These are phyloP conservation scores for Macadamia tetraphylla DNA, from an alignment of 164 flowering plant species.

Conservation along the genomic window DNA sequence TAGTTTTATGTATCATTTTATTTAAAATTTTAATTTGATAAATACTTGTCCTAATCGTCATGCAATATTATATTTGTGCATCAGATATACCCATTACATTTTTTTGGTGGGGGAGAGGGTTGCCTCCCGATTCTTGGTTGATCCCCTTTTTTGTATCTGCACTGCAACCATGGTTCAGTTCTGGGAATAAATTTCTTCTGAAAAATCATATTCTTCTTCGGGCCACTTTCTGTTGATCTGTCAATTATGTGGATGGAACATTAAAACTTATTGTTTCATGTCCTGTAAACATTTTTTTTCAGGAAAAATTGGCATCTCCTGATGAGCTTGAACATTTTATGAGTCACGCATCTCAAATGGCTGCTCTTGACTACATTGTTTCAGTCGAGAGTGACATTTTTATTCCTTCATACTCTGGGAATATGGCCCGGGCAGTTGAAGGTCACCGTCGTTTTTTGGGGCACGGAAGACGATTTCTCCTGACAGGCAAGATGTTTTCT, in stretches of 20 bases:
- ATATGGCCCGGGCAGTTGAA: slow-evolving; percentile 98
- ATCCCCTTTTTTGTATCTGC: too few species aligned
- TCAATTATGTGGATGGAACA: background rate
- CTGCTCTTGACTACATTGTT: slow-evolving; percentile 96
- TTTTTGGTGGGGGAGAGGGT: too few species aligned
- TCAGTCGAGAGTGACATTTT: slow-evolving; percentile 94
- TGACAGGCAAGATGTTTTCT: slow-evolving; percentile 50
- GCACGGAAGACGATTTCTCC: slow-evolving; percentile 90
- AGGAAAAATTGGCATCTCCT: slow-evolving; percentile 78
- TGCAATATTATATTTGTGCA: too few species aligned
- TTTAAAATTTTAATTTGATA: too few species aligned
- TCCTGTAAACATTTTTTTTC: slow-evolving; percentile 10
- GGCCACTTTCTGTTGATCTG: too few species aligned
- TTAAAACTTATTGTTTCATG: background rate
- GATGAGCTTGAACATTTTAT: slow-evolving; percentile 80
- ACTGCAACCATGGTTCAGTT: too few species aligned
- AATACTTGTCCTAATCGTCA: too few species aligned
- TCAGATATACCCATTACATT: too few species aligned
- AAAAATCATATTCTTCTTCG: too few species aligned
- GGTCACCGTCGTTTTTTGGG: slow-evolving; percentile 97
- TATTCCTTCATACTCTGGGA: slow-evolving; percentile 93
- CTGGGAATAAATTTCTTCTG: too few species aligned
- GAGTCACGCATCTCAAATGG: slow-evolving; percentile 86
- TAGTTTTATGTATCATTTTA: too few species aligned
- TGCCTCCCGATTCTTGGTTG: too few species aligned